Percentiles rank a stretch among this genome's conserved stretches.
Evolutionary conservation across 257 asterid species (phyloP).

Genomic region (Petunia axillaris): DNA sequence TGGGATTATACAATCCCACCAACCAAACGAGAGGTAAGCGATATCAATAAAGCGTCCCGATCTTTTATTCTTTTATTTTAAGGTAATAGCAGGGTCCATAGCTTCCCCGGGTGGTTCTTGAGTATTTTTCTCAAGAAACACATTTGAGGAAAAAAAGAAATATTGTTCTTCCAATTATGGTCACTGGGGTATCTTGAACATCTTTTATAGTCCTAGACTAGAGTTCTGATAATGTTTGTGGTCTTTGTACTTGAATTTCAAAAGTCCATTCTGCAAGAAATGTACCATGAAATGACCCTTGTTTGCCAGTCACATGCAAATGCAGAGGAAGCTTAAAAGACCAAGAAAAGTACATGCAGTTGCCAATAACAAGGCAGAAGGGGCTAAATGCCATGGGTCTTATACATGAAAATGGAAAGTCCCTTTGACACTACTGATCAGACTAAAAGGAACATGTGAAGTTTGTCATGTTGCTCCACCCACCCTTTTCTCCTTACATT

Average conservation of each 20-base stretch:
- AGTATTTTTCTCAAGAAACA: too few relatives aligned
- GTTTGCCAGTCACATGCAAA: conserved; percentile 10
- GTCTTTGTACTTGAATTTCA: background rate
- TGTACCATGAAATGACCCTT: conserved; percentile 11
- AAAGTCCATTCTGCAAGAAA: background rate
- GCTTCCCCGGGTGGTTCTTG: too few relatives aligned
- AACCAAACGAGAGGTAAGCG: too few relatives aligned
- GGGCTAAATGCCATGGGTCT: conserved; percentile 8
- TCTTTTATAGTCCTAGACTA: background rate
- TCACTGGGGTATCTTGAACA: background rate
- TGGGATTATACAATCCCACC: too few relatives aligned
- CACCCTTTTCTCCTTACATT: background rate
- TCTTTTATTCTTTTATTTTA: too few relatives aligned
- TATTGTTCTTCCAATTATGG: background rate
- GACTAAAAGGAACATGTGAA: conserved; percentile 22
- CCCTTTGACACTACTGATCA: background rate
- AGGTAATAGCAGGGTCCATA: too few relatives aligned
- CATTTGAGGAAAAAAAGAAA: background rate
- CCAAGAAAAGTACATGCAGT: conserved; percentile 18
- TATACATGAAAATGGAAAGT: conserved; percentile 21
- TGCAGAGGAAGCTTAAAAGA: background rate
- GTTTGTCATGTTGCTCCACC: conserved; percentile 9
- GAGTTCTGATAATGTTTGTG: background rate
- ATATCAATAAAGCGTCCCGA: too few relatives aligned
- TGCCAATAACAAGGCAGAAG: conserved; percentile 15